Base-by-base conservation (phyloP, 2,329 filamentous ascomycete species). In the Sporothrix inflata region DNA sequence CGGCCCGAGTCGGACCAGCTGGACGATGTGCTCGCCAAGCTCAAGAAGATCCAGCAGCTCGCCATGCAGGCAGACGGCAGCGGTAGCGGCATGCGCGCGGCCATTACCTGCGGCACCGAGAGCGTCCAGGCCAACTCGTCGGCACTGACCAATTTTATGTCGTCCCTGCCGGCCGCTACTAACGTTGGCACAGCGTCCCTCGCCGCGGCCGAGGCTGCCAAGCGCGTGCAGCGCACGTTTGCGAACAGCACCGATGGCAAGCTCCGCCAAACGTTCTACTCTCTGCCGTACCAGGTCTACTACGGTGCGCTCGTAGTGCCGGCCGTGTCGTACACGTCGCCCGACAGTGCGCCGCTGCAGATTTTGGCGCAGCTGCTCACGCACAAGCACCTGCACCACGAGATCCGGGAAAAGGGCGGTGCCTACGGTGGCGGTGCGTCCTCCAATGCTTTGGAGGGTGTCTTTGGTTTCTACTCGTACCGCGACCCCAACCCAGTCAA, bases 381-480 rank as follows among this genome's bases (percentile, higher is more conserved):
- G 0, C 95, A 99, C 83, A 98, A 97, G 82, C 93, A 98, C 79
- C 86, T 99, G 38, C 96, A 99, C 79, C 95, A 97, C 76, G 96
- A 98, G 81, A 98, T 99, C 76, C 92, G 96, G 71, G 96, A 99
- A 80, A 98, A 98, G 82, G 96, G 96, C 42, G 96, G 96, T 49
- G 96, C 96, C 0, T 99, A 99, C 77, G 96, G 96, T 60, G 96
- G 94, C 27, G 94, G 94, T 16, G 95, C 96, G 1, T 95, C 94
- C 79, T 91, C 92, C 60, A 90, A 90, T 30, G 89, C 92, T 0
- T 83, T 97, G 8, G 91, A 93, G 76, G 95, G 94, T 30, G 81
- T 97, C 0, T 98, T 99, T 77, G 94, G 94, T 19, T 97, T 98
- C 83, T 98, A 97, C 83, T 95, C 93, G 60, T 99, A 99, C 85